Evolutionary conservation across 805 yeast species (phyloP), one percentile per base, ranked within the genome.

Genomic region (Candida stauntonica): DNA sequence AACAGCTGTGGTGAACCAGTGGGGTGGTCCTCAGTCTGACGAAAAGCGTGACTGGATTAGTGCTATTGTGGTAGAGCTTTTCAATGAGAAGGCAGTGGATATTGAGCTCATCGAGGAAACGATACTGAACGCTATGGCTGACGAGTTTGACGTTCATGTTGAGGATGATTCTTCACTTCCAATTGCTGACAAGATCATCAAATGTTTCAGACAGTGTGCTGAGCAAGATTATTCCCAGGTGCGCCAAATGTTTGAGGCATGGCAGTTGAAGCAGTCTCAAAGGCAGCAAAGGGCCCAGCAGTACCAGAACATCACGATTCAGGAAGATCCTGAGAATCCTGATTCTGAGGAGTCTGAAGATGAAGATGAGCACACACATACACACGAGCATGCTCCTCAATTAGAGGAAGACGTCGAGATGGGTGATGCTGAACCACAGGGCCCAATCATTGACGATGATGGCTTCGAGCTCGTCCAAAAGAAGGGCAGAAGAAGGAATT

Each of bases 11-110:
- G 94, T 78, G 5, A 87, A 86, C 58, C 68, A 72, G 21, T 93
- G 99, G 98, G 99, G 99, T 43, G 99, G 99, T 1, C 79, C 96
- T 12, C 84, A 86, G 26, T 81, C 95, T 12, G 77, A 73, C 1
- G 97, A 86, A 27, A 93, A 93, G 61, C 73, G 99, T 55, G 99
- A 93, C 59, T 93, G 99, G 99, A 73, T 91, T 47, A 77, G 86
- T 5, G 94, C 86, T 5, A 66, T 86, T 12, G 76, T 91, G 3
- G 74, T 88, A 20, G 97, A 87, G 26, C 68, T 88, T 37, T 93
- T 91, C 55, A 68, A 61, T 31, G 79, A 73, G 33, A 73, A 68
- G 35, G 70, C 75, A 5, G 85, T 91, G 5, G 98, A 88, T 51
- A 68, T 84, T 3, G 79, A 77, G 27, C 74, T 83, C 46, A 75